phyloP scores from a whole-genome alignment of 1,284 basidiomycete genomes.

The Hymenochaete sp. region DNA sequence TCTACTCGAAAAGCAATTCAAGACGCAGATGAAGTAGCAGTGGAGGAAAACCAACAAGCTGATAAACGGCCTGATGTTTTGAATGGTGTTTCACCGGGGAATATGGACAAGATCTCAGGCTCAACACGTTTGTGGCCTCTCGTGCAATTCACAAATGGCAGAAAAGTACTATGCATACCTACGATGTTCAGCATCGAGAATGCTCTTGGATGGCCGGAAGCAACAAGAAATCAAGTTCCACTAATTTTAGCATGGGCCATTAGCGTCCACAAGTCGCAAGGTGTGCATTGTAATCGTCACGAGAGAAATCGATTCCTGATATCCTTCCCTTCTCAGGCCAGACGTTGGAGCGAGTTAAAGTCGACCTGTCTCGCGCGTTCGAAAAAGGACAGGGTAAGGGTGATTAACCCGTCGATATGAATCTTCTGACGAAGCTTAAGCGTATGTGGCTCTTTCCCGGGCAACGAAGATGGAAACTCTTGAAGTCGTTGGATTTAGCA shows the following conservation, averaged over 20 bases:
- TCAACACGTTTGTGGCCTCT: constrained; percentile 23
- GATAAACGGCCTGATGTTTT: too few species aligned
- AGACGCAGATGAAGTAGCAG: constrained; percentile 25
- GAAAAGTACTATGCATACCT: constrained; percentile 11
- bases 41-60: too few species aligned
- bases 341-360: constrained; percentile 68
- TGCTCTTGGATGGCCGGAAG: constrained; percentile 20
- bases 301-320: too few species aligned
- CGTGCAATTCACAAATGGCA: constrained; percentile 27
- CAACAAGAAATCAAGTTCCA: constrained; percentile 32
- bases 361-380: constrained; percentile 58
- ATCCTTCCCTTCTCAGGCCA: too few species aligned
- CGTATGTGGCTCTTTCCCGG: constrained; percentile 89
- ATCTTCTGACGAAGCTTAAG: constrained; percentile 39
- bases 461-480: constrained; percentile 79
- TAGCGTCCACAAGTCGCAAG: constrained; percentile 82
- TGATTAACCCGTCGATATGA: neutral
- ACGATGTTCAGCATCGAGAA: constrained; percentile 20
- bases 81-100: neutral
- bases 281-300: too few species aligned
- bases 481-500: constrained; percentile 76
- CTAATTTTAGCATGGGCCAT: constrained; percentile 76
- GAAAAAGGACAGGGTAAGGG: constrained; percentile 69
- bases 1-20: constrained; percentile 28
- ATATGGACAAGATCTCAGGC: neutral